Evolutionary conservation across 176 grass and related monocot genomes (phyloP).

Genomic region (Olyra latifolia): DNA sequence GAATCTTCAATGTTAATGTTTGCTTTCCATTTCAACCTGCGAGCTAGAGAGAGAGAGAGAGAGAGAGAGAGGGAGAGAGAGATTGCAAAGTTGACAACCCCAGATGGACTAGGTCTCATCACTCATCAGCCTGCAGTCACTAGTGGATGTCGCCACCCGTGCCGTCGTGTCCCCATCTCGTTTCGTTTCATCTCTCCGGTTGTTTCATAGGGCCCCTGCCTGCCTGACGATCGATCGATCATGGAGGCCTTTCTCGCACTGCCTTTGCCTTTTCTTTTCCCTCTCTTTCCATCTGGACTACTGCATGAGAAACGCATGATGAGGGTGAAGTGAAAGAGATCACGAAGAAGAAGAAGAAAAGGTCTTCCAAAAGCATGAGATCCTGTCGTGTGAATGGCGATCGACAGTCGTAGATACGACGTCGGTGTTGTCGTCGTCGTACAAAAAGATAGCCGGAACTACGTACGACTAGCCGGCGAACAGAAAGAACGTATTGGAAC

Average conservation of each 20-base stretch:
- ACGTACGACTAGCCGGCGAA: slow-evolving; percentile 4
- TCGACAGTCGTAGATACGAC: slow-evolving; percentile 14
- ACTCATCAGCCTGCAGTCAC: slow-evolving; percentile 19
- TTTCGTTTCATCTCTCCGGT: background rate
- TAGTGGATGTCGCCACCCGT: slow-evolving; percentile 32
- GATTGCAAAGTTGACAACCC: slow-evolving; percentile 30
- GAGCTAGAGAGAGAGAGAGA: background rate
- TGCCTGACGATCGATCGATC: background rate
- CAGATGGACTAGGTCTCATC: slow-evolving; percentile 25
- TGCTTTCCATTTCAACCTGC: background rate
- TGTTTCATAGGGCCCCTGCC: background rate
- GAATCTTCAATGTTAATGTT: background rate
- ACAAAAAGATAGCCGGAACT: background rate
- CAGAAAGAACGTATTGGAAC: background rate
- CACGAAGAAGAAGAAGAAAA: background rate
- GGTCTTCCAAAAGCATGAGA: background rate
- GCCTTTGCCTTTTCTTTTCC: background rate
- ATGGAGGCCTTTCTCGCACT: slow-evolving; percentile 37
- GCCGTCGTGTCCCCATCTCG: background rate
- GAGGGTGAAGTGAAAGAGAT: background rate
- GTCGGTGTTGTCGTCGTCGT: background rate
- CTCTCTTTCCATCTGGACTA: slow-evolving; percentile 4
- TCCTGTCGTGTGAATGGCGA: background rate
- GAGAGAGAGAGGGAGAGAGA: too few relatives aligned
- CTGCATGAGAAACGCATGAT: slow-evolving; percentile 10